Evolutionary conservation across 2,329 filamentous ascomycete species (phyloP).

Genomic region (Nothopassalora personata): DNA sequence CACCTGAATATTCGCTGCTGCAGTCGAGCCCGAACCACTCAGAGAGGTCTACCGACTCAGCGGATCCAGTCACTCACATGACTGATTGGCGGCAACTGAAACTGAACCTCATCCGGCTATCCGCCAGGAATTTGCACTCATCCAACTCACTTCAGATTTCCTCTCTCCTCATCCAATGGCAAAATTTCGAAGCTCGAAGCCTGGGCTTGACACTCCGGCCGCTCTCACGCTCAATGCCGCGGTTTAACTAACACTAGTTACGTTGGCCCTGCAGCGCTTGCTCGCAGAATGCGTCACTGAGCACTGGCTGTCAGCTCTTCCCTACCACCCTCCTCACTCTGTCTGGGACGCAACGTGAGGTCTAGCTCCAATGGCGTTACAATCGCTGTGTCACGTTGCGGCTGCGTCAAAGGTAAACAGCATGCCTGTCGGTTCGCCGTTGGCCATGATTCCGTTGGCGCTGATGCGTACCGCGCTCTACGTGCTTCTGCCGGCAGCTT

Average conservation of each 20-base stretch:
- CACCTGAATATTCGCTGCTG: slow-evolving; percentile 17
- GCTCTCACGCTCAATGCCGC: slow-evolving; percentile 6
- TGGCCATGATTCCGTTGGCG: slow-evolving; percentile 15
- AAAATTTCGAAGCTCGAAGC: slow-evolving; percentile 17
- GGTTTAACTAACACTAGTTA: slow-evolving; percentile 11
- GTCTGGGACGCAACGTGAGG: slow-evolving; percentile 12
- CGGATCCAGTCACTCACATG: slow-evolving; percentile 17
- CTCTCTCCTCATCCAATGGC: slow-evolving; percentile 19
- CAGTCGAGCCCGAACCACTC: slow-evolving; percentile 13
- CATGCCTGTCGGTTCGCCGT: slow-evolving; percentile 11
- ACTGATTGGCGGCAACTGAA: slow-evolving; percentile 5
- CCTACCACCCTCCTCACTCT: slow-evolving; percentile 17
- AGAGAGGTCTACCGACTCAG: slow-evolving; percentile 12
- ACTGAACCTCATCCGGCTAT: slow-evolving; percentile 16
- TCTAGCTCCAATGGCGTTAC: slow-evolving; percentile 17
- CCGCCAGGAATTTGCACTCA: slow-evolving; percentile 8
- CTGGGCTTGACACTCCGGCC: slow-evolving; percentile 13
- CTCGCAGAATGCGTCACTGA: slow-evolving; percentile 13
- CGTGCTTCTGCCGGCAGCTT: slow-evolving; percentile 16
- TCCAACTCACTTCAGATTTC: slow-evolving; percentile 7
- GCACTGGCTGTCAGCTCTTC: slow-evolving; percentile 16
- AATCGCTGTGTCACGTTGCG: slow-evolving; percentile 11
- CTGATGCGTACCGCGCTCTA: slow-evolving; percentile 17
- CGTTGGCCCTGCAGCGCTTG: slow-evolving; percentile 11
- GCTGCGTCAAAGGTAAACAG: slow-evolving; percentile 16